These are phyloP conservation scores for Suhomyces maxii DNA, from an alignment of 1,139 yeast species.

Conservation along the genomic window DNA sequence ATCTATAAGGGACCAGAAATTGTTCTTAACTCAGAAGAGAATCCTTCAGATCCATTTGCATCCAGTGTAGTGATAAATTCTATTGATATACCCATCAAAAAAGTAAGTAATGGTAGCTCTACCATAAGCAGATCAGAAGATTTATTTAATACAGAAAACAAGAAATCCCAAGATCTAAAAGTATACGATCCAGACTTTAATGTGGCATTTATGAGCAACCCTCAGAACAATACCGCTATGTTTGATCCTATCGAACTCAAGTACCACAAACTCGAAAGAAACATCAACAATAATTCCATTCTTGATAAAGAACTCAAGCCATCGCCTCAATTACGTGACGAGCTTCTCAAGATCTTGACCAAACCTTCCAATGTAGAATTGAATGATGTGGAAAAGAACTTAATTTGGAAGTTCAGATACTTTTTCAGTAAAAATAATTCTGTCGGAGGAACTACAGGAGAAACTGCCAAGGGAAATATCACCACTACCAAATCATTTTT, in stretches of 20 bases:
- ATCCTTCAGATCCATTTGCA: conserved; percentile 9
- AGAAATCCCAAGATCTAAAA: conserved; percentile 18
- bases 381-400: conserved; percentile 79
- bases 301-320: conserved; percentile 88
- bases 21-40: conserved; percentile 15
- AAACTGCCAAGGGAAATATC: conserved; percentile 8
- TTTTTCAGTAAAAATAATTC: conserved; percentile 66
- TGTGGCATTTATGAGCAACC: conserved; percentile 7
- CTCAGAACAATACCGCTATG: conserved; percentile 27
- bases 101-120: conserved; percentile 4
- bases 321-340: conserved; percentile 77
- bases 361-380: conserved; percentile 85
- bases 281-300: conserved; percentile 69
- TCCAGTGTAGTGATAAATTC: conserved; percentile 35
- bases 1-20: conserved; percentile 18
- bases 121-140: conserved; percentile 2
- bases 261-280: conserved; percentile 78
- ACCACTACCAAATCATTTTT: conserved; percentile 54
- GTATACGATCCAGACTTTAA: conserved; percentile 46
- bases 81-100: conserved; percentile 32
- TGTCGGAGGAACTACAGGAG: conserved; percentile 12
- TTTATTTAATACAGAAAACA: background rate
- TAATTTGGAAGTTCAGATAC: conserved; percentile 90
- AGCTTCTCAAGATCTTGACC: conserved; percentile 62
- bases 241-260: conserved; percentile 89